These are phyloP conservation scores for Blastosporella zonata DNA, from an alignment of 1,284 basidiomycete species.

Conservation along the genomic window DNA sequence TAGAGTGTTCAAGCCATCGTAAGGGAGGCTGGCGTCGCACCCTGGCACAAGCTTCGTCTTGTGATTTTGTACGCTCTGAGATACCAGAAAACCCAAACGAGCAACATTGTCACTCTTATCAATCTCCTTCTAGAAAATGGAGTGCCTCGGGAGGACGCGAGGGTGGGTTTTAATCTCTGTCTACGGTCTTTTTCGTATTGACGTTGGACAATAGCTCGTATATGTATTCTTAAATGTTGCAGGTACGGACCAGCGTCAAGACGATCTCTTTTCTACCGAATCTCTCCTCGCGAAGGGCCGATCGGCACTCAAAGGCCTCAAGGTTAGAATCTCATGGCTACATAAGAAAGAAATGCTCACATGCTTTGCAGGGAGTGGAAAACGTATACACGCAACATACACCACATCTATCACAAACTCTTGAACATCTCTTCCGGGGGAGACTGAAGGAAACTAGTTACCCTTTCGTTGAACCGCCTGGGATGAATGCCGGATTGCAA, in stretches of 20 bases:
- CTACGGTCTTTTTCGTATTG: background rate
- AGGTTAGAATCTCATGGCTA: conserved; percentile 44
- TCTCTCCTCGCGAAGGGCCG: conserved; percentile 94
- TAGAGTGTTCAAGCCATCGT: conserved; percentile 81
- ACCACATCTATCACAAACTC: conserved; percentile 89
- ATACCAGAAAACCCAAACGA: conserved; percentile 90
- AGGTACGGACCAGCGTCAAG: conserved; percentile 94
- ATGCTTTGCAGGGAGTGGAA: conserved; percentile 78
- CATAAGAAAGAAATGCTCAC: background rate
- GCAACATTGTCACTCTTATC: conserved; percentile 82
- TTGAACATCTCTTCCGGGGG: conserved; percentile 89
- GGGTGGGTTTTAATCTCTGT: conserved; percentile 42
- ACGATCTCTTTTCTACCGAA: conserved; percentile 96
- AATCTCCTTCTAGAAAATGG: conserved; percentile 82
- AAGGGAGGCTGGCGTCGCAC: conserved; percentile 61
- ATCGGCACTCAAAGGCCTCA: conserved; percentile 92
- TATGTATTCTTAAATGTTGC: conserved; percentile 93
- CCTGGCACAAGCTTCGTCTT: conserved; percentile 85
- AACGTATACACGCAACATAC: conserved; percentile 99
- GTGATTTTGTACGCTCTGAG: conserved; percentile 95
- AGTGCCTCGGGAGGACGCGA: conserved; percentile 80
- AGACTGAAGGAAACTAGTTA: conserved; percentile 85
- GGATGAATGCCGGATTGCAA: conserved; percentile 66
- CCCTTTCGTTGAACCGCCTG: conserved; percentile 79
- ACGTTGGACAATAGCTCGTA: conserved; percentile 63